Conservation (phyloP, 1,284 basidiomycete species). For the Wolfiporia cocos region DNA sequence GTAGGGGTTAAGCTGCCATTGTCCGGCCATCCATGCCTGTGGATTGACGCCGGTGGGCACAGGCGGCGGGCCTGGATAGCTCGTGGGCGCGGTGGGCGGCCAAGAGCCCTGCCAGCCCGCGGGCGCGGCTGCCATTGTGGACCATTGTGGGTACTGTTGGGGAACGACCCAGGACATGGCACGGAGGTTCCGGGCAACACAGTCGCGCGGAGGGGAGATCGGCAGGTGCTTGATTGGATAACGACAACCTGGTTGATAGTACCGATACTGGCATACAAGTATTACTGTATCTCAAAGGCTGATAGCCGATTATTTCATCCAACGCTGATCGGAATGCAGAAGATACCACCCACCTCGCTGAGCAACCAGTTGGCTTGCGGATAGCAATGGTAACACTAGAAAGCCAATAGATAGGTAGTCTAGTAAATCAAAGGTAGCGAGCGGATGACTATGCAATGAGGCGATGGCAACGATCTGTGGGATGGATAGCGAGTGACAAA, state of each 20-base stretch:
- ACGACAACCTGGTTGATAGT: slow-evolving; percentile 4
- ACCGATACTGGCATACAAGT: slow-evolving; percentile 19
- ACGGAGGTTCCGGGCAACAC: slow-evolving; percentile 8
- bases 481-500: too few relatives aligned
- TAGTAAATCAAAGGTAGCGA: too few relatives aligned
- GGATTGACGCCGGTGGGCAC: slow-evolving; percentile 23
- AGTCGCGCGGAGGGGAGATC: slow-evolving; percentile 4
- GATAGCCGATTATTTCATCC: too few relatives aligned
- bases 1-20: slow-evolving; percentile 24
- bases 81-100: slow-evolving; percentile 17
- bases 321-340: too few relatives aligned
- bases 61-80: slow-evolving; percentile 23
- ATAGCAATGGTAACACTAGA: too few relatives aligned
- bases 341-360: too few relatives aligned
- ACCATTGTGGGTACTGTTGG: slow-evolving; percentile 6
- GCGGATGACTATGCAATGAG: too few relatives aligned
- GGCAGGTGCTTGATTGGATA: slow-evolving; percentile 3
- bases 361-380: too few relatives aligned
- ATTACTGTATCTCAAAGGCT: slow-evolving; percentile 14
- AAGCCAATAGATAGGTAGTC: too few relatives aligned
- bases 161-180: slow-evolving; percentile 10
- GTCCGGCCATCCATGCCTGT: slow-evolving; percentile 20
- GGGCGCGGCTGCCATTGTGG: slow-evolving; percentile 8
- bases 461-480: too few relatives aligned
- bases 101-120: slow-evolving; percentile 15